Evolutionary conservation across 768 basidiomycete genomes (phyloP).

Genomic region (Rhodocollybia butyracea): DNA sequence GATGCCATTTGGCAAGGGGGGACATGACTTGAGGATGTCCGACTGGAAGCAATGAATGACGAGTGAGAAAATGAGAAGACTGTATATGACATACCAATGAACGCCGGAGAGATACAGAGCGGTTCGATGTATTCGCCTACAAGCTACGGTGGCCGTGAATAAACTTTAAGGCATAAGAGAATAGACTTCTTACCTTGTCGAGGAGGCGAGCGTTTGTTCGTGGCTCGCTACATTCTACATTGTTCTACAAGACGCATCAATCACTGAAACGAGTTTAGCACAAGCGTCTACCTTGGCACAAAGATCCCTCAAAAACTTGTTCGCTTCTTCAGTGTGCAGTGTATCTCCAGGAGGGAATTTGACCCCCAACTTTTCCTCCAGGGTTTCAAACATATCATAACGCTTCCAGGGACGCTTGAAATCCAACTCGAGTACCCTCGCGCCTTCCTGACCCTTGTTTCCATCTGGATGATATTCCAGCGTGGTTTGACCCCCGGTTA

Average conservation of each 20-base stretch:
- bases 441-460: conserved; percentile 69
- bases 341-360: conserved; percentile 93
- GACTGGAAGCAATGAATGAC: conserved; percentile 40
- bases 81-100: conserved; percentile 63
- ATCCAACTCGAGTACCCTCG: conserved; percentile 69
- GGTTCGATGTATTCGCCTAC: conserved; percentile 98
- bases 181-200: conserved; percentile 64
- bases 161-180: background rate
- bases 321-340: conserved; percentile 83
- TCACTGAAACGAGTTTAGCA: background rate
- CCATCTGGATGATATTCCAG: conserved; percentile 92
- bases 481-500: conserved; percentile 79
- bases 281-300: conserved; percentile 82
- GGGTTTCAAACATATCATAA: conserved; percentile 95
- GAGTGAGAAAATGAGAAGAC: background rate
- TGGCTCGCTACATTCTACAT: conserved; percentile 95
- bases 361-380: conserved; percentile 90
- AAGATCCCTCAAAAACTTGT: conserved; percentile 82
- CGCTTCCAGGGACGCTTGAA: conserved; percentile 96
- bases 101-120: conserved; percentile 92
- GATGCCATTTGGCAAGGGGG: conserved; percentile 97
- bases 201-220: conserved; percentile 92
- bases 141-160: conserved; percentile 46
- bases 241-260: conserved; percentile 54
- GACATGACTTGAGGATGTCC: conserved; percentile 99